A percentile compares a stretch with the other conserved stretches of the same genome.
Evolutionary conservation across 306 rosid genomes (phyloP).

Genomic region (Psophocarpus tetragonolobus): DNA sequence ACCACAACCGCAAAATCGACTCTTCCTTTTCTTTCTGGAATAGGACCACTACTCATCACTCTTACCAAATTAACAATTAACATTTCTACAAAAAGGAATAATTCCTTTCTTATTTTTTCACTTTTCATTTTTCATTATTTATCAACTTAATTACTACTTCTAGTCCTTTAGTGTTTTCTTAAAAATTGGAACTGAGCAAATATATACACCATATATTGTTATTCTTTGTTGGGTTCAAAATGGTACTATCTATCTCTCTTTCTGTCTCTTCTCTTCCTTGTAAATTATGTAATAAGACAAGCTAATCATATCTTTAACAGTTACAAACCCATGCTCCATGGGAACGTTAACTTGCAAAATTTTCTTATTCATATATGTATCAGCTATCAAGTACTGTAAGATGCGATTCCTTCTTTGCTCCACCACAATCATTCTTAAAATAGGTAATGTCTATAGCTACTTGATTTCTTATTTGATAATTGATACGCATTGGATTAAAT

Average conservation of each 20-base stretch:
- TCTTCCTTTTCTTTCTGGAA: constrained; percentile 50
- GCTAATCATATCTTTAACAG: neutral
- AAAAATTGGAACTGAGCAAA: neutral
- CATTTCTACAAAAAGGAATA: too few species aligned
- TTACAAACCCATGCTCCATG: neutral
- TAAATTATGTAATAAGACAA: neutral
- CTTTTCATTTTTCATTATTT: neutral
- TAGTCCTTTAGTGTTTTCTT: neutral
- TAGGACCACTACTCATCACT: neutral
- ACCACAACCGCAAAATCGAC: constrained; percentile 35
- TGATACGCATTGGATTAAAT: too few species aligned
- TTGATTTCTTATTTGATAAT: neutral
- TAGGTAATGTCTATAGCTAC: neutral
- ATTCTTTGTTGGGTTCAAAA: neutral
- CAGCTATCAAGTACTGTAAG: too few species aligned
- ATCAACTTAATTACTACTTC: neutral
- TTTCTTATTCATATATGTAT: neutral
- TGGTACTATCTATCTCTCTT: too few species aligned
- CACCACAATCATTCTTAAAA: neutral
- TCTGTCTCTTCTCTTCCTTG: neutral
- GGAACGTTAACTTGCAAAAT: neutral
- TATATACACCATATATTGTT: neutral
- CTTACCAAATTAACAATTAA: too few species aligned
- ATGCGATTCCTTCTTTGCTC: neutral
- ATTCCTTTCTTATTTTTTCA: too few species aligned